These are phyloP conservation scores for Diospyros kaki DNA, from an alignment of 148 eudicot genomes.

Conservation along the genomic window DNA sequence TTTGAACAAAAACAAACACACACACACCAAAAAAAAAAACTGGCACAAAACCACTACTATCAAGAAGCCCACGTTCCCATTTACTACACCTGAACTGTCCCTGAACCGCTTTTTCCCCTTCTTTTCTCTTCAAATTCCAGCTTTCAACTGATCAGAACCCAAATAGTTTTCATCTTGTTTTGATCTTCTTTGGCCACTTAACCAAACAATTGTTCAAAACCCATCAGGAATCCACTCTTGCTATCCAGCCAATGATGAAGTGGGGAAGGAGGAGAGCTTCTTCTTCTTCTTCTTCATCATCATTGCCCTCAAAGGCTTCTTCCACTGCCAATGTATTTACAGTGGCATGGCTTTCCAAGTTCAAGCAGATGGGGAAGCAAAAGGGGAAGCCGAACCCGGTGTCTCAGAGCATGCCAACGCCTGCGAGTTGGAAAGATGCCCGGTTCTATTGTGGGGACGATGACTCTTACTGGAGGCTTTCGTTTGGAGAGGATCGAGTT, in stretches of 20 bases:
- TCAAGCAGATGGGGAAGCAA: conserved; percentile 30
- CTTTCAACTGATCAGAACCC: too few species aligned
- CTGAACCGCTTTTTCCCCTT: conserved; percentile 23
- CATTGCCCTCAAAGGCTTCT: conserved; percentile 6
- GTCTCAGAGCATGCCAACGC: conserved; percentile 8
- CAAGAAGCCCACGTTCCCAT: conserved; percentile 22
- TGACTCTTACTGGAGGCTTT: conserved; percentile 48
- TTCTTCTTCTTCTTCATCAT: conserved; percentile 18
- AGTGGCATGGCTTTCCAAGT: conserved; percentile 51
- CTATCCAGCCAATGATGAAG: conserved; percentile 35
- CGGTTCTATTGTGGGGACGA: conserved; percentile 34
- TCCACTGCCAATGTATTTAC: conserved; percentile 46
- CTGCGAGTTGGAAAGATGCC: conserved; percentile 24
- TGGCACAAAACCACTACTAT: neutral
- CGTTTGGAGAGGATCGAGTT: conserved; percentile 23
- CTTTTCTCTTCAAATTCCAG: neutral
- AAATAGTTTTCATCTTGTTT: neutral
- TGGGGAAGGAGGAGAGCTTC: conserved; percentile 54
- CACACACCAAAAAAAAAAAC: neutral
- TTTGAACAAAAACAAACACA: conserved; percentile 28
- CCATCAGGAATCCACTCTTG: neutral
- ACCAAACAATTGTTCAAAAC: neutral
- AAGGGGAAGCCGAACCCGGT: conserved; percentile 10
- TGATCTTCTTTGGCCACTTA: neutral
- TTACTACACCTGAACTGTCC: conserved; percentile 24